Evolutionary conservation across 257 asterid genomes (phyloP).

Genomic region (Fraxinus cuspidata): DNA sequence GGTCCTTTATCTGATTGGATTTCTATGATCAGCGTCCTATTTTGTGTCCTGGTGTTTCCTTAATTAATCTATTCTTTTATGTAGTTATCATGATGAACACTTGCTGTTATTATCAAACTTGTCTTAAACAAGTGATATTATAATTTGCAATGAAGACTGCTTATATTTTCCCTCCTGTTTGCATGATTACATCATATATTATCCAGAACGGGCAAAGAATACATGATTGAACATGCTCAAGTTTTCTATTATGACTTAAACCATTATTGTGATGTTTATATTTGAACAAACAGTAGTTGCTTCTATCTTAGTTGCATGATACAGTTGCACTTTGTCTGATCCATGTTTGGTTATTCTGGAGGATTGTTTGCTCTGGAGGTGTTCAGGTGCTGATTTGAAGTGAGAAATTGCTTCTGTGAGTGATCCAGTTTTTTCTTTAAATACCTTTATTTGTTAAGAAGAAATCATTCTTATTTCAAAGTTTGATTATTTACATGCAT

Average conservation of each 20-base stretch:
- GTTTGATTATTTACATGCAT: conserved; percentile 32
- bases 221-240: conserved; percentile 5
- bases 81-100: conserved; percentile 6
- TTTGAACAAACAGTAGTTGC: conserved; percentile 24
- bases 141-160: background rate
- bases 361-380: conserved; percentile 63
- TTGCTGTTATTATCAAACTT: conserved; percentile 4
- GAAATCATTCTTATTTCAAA: conserved; percentile 1
- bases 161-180: background rate
- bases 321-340: conserved; percentile 54
- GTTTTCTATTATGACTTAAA: conserved; percentile 13
- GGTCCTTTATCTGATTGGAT: conserved; percentile 5
- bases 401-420: conserved; percentile 51
- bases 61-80: conserved; percentile 2
- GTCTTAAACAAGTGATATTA: background rate
- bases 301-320: conserved; percentile 29
- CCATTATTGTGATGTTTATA: background rate
- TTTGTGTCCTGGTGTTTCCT: conserved; percentile 6
- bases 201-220: background rate
- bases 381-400: conserved; percentile 56
- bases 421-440: conserved; percentile 19
- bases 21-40: conserved; percentile 1
- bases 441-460: conserved; percentile 4
- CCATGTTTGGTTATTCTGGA: conserved; percentile 77
- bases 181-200: background rate